Evolutionary conservation across 257 asterid genomes (phyloP).

Genomic region (Datura wrightii): DNA sequence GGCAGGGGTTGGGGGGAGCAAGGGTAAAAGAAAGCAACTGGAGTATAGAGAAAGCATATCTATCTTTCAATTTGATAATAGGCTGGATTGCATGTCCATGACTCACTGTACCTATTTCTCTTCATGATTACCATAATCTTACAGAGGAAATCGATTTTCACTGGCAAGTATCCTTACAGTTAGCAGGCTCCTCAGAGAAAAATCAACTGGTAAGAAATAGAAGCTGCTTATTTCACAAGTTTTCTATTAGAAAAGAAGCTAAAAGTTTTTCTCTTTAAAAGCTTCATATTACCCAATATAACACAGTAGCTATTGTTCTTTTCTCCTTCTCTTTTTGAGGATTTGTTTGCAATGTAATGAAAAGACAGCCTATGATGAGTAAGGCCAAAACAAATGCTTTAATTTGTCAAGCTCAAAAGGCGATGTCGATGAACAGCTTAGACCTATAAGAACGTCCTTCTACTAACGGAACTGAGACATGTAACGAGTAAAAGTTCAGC

Average conservation of each 20-base stretch:
- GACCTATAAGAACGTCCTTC: slow-evolving; percentile 16
- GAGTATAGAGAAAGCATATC: background rate
- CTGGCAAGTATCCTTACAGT: background rate
- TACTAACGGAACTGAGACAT: background rate
- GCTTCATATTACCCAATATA: slow-evolving; percentile 18
- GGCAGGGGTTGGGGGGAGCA: background rate
- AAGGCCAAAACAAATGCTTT: slow-evolving; percentile 4
- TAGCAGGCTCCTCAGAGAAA: background rate
- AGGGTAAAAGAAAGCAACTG: background rate
- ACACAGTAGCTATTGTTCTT: background rate
- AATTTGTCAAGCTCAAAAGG: slow-evolving; percentile 9
- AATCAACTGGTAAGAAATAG: background rate
- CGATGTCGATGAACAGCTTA: background rate
- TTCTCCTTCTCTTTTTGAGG: background rate
- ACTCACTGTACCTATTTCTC: background rate
- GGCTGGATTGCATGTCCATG: background rate
- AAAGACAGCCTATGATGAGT: background rate
- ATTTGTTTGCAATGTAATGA: background rate
- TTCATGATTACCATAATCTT: background rate
- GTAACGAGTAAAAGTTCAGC: background rate
- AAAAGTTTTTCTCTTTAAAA: background rate
- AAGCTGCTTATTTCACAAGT: background rate
- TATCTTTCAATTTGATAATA: background rate
- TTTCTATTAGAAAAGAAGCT: background rate
- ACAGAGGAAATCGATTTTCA: background rate